Evolutionary conservation across 352 stramenopile species (phyloP), one percentile per base, ranked within the genome.

Genomic region (Phytophthora podocarpi): DNA sequence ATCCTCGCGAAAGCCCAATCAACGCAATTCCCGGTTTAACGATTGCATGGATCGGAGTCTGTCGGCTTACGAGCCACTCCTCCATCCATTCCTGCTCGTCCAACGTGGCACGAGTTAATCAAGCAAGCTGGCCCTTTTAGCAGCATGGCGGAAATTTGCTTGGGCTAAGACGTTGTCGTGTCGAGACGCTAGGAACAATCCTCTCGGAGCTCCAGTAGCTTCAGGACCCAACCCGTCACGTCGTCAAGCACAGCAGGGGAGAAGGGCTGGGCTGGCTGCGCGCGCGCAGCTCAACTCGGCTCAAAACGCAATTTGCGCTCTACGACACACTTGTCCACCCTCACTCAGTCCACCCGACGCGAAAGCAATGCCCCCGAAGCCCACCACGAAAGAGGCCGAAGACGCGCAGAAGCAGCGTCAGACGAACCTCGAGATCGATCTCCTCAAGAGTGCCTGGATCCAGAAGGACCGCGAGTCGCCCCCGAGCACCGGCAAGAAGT

Each of bases 381-480:
- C 67, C n/a, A 35, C 62, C 30, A 64, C 56, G 6, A 70, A 76
- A 30, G 57, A 72, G 40, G 69, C 69, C 9, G 67, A 73, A 27
- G 73, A 74, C 52, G 64, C 73, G 18, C 73, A 82, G 64, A 82
- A 85, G 67, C 70, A 82, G 70, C 77, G 76, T 39, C 76, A 85
- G 72, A 85, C 70, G 21, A 85, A 85, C 72, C 76, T 85, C 43
- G 76, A 85, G 67, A 85, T 85, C 59, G 76, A 85, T 53, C 52
- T 85, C 31, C 72, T 85, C 60, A 85, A 85, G 72, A 82, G 72
- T 12, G 76, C 76, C 1, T 82, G 72, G 76, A 85, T 85, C 56
- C 76, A 78, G 41, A 85, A 85, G 61, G 76, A 85, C 67, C 76
- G 76, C 39, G 76, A 85, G 30, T 69, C 67, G 24, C 67, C 67